Evolutionary conservation across 2,329 filamentous ascomycete species (phyloP).

Genomic region (Penicillium aurantiogriseum): DNA sequence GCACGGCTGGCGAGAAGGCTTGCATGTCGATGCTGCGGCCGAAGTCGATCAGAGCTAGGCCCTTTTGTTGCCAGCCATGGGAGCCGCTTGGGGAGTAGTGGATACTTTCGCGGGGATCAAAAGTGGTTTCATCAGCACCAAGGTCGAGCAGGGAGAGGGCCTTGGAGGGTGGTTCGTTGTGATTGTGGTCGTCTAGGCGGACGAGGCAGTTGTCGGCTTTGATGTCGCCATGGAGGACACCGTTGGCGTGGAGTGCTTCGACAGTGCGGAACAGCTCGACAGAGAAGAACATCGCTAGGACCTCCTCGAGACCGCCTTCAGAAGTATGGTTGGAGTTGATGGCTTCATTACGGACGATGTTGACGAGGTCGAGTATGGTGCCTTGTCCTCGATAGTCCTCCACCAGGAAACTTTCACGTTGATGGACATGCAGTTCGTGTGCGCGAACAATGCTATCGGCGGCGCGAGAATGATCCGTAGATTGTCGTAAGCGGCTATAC

Average conservation of each 20-base stretch:
- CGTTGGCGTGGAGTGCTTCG: conserved; percentile 77
- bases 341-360: conserved; percentile 70
- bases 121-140: conserved; percentile 17
- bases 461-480: conserved; percentile 62
- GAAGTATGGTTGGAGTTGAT: conserved; percentile 48
- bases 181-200: conserved; percentile 62
- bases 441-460: conserved; percentile 76
- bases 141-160: conserved; percentile 33
- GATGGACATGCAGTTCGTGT: conserved; percentile 88
- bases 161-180: conserved; percentile 23
- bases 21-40: conserved; percentile 93
- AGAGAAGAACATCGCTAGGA: conserved; percentile 90
- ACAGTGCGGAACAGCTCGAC: conserved; percentile 88
- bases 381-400: conserved; percentile 86
- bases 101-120: conserved; percentile 30
- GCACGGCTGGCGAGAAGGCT: conserved; percentile 70
- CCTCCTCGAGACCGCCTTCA: conserved; percentile 78
- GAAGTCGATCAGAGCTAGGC: conserved; percentile 88
- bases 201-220: conserved; percentile 95
- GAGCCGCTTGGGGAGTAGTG: conserved; percentile 72
- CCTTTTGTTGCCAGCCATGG: conserved; percentile 76
- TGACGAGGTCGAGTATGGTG: conserved; percentile 91
- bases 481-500: conserved; percentile 66
- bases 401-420: conserved; percentile 84
- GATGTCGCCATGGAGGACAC: conserved; percentile 85